Conservation (phyloP, 768 basidiomycete genomes). For the Kwoniella europaea region DNA sequence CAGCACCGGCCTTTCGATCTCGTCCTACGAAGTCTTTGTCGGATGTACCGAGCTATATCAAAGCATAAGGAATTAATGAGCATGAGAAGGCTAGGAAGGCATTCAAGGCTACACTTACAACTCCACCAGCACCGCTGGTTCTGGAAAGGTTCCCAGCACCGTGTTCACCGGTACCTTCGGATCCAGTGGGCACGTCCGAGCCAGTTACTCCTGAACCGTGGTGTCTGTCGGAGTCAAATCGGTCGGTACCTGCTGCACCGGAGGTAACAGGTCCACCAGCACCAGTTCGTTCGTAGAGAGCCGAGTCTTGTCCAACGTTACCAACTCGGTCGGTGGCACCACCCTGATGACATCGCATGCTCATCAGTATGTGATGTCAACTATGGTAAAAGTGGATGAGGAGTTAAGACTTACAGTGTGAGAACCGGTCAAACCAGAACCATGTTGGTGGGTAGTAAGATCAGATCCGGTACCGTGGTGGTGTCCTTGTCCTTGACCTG, state of each 20-base stretch:
- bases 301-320: slow-evolving; percentile 24
- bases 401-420: neutral
- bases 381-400: neutral
- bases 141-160: slow-evolving; percentile 3
- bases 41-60: slow-evolving; percentile 34
- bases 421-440: slow-evolving; percentile 1
- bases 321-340: slow-evolving; percentile 32
- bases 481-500: neutral
- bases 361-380: neutral
- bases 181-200: slow-evolving; percentile 8
- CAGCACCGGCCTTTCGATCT: slow-evolving; percentile 32
- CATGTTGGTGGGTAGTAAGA: slow-evolving; percentile 7
- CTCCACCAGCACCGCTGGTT: slow-evolving; percentile 10
- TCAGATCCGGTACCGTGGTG: slow-evolving; percentile 15
- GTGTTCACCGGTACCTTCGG: slow-evolving; percentile 7
- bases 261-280: slow-evolving; percentile 31
- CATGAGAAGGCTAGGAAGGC: too few species aligned
- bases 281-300: slow-evolving; percentile 32
- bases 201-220: slow-evolving; percentile 19
- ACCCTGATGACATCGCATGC: neutral
- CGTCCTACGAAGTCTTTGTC: slow-evolving; percentile 47
- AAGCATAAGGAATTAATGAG: too few species aligned
- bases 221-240: slow-evolving; percentile 40
- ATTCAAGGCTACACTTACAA: too few species aligned
- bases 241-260: slow-evolving; percentile 48